Evolutionary conservation across 2,329 filamentous ascomycete genomes (phyloP), one percentile per base, ranked within the genome.

Genomic region (Aspergillus ruber): DNA sequence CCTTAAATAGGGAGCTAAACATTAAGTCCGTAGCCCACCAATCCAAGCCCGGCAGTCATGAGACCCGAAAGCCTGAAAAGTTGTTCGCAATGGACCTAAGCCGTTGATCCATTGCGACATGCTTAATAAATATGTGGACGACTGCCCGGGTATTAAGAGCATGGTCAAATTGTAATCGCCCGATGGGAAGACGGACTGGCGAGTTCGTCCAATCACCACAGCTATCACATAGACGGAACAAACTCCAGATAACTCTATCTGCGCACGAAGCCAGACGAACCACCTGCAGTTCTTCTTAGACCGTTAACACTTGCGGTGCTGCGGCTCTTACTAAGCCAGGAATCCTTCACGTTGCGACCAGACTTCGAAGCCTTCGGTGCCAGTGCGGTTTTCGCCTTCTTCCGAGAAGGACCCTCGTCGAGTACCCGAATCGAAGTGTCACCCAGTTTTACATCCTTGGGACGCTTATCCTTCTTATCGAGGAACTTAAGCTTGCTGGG

Each of bases 391-490:
- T 70, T 64, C n/a, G 56, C 54, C 36, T 68, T 71, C 51, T 67
- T 67, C 42, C 57, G 57, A 20, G 60, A 52, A 42, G 57, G 53
- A 18, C 55, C 51, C 32, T 69, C 62, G 29, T 69, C 69, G 36
- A 79, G 57, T 6, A 80, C 74, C 17, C 73, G 70, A 32, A 80
- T 74, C 15, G 68, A 74, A 32, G 77, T 63, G 42, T 70, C 69
- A 2, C 76, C 75, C 47, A 70, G 67, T 50, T 69, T 71, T 41
- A 77, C 57, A 56, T 80, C 77, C 62, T 77, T 79, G 13, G 72
- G 65, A 9, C 68, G 63, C 55, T 73, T 76, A 44, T 76, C 70
- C 8, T 63, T 65, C 45, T 67, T 68, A 44, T 77, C 74, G 21
- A 77, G 59, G 48, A 79, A 76, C 47, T 72, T 72, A 47, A 76